Base-by-base conservation (phyloP, 352 stramenopile genomes). In the Globisporangium spinosum region DNA sequence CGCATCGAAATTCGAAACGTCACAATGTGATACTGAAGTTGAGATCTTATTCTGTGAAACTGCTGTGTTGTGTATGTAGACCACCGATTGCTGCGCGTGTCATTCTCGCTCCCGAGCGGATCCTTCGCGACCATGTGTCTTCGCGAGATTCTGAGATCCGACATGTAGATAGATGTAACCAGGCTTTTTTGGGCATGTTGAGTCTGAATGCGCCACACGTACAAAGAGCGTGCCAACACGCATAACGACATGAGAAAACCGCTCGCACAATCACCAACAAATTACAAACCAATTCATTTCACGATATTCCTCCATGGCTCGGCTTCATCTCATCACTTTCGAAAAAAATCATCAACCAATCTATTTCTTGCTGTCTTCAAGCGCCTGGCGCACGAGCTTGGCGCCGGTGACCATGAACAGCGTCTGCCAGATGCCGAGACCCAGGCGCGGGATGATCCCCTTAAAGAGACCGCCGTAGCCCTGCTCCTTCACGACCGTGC, bases 321-420 rank as follows among this genome's bases (percentile, higher is more conserved):
- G 43, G 43, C 15, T 51, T 22, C 43, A 9, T 49, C 5, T 32
- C 49, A 15, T 20, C 12, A 57, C 23, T 34, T 34, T 27, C 23
- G 38, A 61, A 27, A 61, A 20, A 58, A 32, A 15, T 43, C 12
- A 17, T 51, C 34, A 12, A 12, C 17, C 58, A 49, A 17, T 71
- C 64, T 72, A 72, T 66, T 76, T 17, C 57, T 83, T 78, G 64
- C 59, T 77, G 67, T 90, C 76, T 64, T 91, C 85, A 10, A 97
- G 79, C 68, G 85, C 84, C 67, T 96, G 84, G 61, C 90, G 89
- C 68, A 97, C 81, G 54, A 97, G 83, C 78, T 97, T 97, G 34
- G 90, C 90, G 32, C 90, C 90, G 47, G 90, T 97, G 74, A 97
- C 90, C 90, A 97, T 97, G 70, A 97, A 97, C 53, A 97, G 82